These are phyloP conservation scores for Phytophthora sansomeana DNA, from an alignment of 352 stramenopile genomes.

Conservation along the genomic window DNA sequence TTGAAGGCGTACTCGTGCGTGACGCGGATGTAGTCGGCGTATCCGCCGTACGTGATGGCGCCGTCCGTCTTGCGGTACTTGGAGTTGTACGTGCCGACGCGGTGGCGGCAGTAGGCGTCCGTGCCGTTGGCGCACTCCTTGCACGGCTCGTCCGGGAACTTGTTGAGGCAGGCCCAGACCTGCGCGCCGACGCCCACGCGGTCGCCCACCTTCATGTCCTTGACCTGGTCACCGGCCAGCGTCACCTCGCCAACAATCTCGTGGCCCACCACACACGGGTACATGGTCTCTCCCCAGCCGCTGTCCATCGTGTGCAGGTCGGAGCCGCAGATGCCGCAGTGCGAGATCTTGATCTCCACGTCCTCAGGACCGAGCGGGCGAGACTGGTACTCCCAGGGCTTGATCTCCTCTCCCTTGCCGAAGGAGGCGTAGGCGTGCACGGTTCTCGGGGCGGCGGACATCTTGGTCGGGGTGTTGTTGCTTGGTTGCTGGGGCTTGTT, in stretches of 20 bases:
- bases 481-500: slow-evolving; percentile 10
- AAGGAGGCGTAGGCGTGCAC: slow-evolving; percentile 58
- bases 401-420: slow-evolving; percentile 35
- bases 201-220: slow-evolving; percentile 75
- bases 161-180: slow-evolving; percentile 71
- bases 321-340: slow-evolving; percentile 67
- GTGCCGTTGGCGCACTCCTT: slow-evolving; percentile 58
- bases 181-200: slow-evolving; percentile 82
- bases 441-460: slow-evolving; percentile 39
- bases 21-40: slow-evolving; percentile 74
- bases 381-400: slow-evolving; percentile 56
- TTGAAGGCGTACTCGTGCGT: slow-evolving; percentile 69
- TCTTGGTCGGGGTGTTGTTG: slow-evolving; percentile 2
- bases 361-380: slow-evolving; percentile 49
- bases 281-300: slow-evolving; percentile 51
- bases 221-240: slow-evolving; percentile 49
- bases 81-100: slow-evolving; percentile 61
- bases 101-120: slow-evolving; percentile 76
- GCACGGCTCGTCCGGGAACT: slow-evolving; percentile 62
- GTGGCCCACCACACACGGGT: slow-evolving; percentile 60
- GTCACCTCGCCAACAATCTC: slow-evolving; percentile 67
- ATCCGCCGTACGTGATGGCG: slow-evolving; percentile 58
- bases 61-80: slow-evolving; percentile 57
- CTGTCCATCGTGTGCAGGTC: slow-evolving; percentile 64
- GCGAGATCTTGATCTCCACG: slow-evolving; percentile 67